A percentile compares a stretch with the other conserved stretches of the same genome.
phyloP scores from a whole-genome alignment of 257 asterid genomes.

The Fraxinus pennsylvanica region DNA sequence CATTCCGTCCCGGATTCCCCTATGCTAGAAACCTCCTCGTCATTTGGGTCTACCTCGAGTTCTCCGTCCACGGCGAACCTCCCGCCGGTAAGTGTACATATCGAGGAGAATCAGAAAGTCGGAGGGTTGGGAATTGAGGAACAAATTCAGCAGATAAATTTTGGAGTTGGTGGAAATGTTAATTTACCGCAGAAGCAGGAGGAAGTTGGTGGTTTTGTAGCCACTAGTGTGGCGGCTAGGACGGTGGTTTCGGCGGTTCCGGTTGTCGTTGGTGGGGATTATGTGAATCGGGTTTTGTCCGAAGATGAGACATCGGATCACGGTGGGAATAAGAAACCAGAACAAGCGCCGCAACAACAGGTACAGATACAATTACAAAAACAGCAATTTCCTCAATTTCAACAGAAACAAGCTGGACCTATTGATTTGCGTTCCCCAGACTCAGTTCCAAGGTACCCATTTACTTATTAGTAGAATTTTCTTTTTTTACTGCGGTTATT shows the following conservation, averaged over 20 bases:
- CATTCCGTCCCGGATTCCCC: slow-evolving; percentile 90
- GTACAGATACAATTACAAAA: slow-evolving; percentile 46
- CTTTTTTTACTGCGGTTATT: background rate
- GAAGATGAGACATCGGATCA: slow-evolving; percentile 89
- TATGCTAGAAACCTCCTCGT: slow-evolving; percentile 69
- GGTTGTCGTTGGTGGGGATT: slow-evolving; percentile 60
- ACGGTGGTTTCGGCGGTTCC: slow-evolving; percentile 44
- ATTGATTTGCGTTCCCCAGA: slow-evolving; percentile 80
- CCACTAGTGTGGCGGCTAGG: slow-evolving; percentile 33
- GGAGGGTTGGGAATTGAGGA: slow-evolving; percentile 71
- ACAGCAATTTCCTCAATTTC: slow-evolving; percentile 55
- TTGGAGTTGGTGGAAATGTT: slow-evolving; percentile 42
- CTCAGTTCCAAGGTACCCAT: slow-evolving; percentile 78
- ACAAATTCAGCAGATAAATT: slow-evolving; percentile 62
- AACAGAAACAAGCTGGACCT: slow-evolving; percentile 49
- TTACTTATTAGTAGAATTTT: background rate
- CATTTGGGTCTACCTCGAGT: slow-evolving; percentile 84
- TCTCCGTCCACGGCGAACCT: slow-evolving; percentile 70
- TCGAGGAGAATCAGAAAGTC: slow-evolving; percentile 59
- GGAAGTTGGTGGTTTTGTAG: slow-evolving; percentile 35
- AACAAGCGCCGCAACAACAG: slow-evolving; percentile 55
- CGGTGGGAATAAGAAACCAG: slow-evolving; percentile 51
- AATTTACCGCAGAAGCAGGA: slow-evolving; percentile 38
- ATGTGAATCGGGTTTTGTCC: slow-evolving; percentile 44
- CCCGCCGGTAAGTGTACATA: slow-evolving; percentile 73